phyloP scores from a whole-genome alignment of 1,284 basidiomycete genomes.

The Neonothopanus nambi region DNA sequence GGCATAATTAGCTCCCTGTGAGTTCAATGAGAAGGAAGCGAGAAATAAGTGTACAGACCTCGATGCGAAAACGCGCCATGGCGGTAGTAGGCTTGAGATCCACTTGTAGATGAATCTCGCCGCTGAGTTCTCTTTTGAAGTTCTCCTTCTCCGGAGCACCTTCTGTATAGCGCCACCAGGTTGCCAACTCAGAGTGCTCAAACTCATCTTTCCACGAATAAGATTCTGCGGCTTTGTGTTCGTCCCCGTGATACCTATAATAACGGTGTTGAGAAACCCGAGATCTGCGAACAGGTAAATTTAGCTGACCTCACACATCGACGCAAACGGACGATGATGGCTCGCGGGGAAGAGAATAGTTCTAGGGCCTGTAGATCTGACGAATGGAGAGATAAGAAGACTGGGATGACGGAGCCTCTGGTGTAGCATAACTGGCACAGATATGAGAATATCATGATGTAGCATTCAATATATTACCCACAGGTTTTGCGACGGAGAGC shows the following conservation, averaged over 20 bases:
- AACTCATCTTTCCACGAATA: conserved; percentile 21
- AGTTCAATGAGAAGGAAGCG: background rate
- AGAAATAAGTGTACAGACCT: conserved; percentile 31
- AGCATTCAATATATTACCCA: conserved; percentile 19
- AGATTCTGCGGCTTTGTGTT: conserved; percentile 9
- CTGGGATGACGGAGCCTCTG: conserved; percentile 41
- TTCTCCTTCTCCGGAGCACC: conserved; percentile 15
- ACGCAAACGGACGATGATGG: conserved; percentile 33
- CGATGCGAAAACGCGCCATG: conserved; percentile 37
- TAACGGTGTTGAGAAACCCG: background rate
- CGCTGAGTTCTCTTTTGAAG: conserved; percentile 32
- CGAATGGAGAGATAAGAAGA: conserved; percentile 30
- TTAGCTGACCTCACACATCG: conserved; percentile 31
- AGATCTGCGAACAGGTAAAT: background rate
- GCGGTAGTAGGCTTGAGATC: conserved; percentile 38
- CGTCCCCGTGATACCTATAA: conserved; percentile 13
- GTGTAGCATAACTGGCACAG: conserved; percentile 36
- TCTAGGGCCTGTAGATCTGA: conserved; percentile 35
- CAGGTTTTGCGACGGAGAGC: conserved; percentile 38
- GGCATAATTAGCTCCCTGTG: background rate
- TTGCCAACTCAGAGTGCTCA: conserved; percentile 31
- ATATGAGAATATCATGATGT: background rate
- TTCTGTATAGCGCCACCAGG: conserved; percentile 38
- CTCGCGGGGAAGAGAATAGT: conserved; percentile 30
- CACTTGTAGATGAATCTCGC: conserved; percentile 42